phyloP scores from a whole-genome alignment of 2,329 filamentous ascomycete genomes.

The Clarireedia monteithiana region DNA sequence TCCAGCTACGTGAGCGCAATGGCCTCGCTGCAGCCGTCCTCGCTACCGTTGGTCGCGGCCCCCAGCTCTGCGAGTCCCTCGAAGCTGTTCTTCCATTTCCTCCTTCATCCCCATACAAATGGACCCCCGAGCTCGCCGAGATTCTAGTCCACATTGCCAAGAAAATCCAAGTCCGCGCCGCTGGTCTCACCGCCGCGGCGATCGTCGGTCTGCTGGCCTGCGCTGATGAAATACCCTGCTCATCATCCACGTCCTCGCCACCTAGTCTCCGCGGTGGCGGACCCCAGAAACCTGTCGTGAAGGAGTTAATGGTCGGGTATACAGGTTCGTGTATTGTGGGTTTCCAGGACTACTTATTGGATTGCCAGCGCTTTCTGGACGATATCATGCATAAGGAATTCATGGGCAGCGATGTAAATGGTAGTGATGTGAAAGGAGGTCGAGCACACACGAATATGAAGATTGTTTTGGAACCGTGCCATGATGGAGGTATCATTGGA shows the following conservation, averaged over 20 bases:
- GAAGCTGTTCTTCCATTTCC: neutral
- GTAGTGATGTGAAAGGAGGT: neutral
- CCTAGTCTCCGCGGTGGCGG: neutral
- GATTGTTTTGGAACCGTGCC: conserved; percentile 46
- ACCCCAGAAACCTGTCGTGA: conserved; percentile 26
- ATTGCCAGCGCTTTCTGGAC: conserved; percentile 64
- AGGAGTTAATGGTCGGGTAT: conserved; percentile 68
- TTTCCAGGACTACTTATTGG: conserved; percentile 64
- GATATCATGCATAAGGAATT: conserved; percentile 38
- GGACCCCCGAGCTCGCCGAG: conserved; percentile 53
- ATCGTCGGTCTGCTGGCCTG: conserved; percentile 62
- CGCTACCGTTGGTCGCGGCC: neutral
- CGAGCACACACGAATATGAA: conserved; percentile 21
- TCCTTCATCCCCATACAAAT: conserved; percentile 29
- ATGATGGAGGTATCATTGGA: conserved; percentile 54
- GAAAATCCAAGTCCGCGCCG: conserved; percentile 63
- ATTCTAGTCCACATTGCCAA: conserved; percentile 60
- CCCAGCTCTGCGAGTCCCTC: neutral
- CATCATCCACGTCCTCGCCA: conserved; percentile 6
- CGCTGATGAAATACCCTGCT: conserved; percentile 52
- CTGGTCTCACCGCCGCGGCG: conserved; percentile 65
- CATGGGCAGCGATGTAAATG: conserved; percentile 14
- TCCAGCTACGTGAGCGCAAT: conserved; percentile 13
- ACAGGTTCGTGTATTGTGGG: conserved; percentile 75
- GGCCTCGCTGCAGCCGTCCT: conserved; percentile 32